Evolutionary conservation across 208 protist species (phyloP), one percentile per base, ranked within the genome.

Genomic region (Leishmania tarentolae): DNA sequence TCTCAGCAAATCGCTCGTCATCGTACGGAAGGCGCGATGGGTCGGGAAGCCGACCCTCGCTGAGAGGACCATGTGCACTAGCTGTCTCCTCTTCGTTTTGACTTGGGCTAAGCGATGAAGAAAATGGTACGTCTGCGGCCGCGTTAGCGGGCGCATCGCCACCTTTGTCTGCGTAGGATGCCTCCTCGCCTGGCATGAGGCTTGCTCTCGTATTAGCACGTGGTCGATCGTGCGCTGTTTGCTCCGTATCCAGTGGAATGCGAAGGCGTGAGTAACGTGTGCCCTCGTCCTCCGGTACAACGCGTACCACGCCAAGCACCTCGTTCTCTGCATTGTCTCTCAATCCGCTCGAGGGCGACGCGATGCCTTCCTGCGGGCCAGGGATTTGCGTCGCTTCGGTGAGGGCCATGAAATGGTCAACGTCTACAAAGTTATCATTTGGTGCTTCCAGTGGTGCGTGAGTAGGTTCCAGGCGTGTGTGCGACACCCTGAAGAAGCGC

Each of bases 1-100:
- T 95, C 65, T 96, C 91, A 0, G 95, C 95, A 83, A 96, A 97
- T 4, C 76, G 77, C 73, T 96, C 91, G 80, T 98, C 95, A 78
- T 98, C 95, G 87, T 94, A 98, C 21, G 95, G 93, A 24, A 98
- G 92, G 2, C 46, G 74, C 0, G 59, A 65, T 11, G 74, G 71
- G 46, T 83, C 70, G 13, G 81, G 81, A 44, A 81, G 78, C 3
- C 80, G 84, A n/a, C 73, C 17, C 24, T 40, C 73, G 15, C 52
- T 46, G 44, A 6, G 17, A 37, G 52, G 3, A 28, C 11, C 35
- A 40, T 9, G 15, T 19, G 9, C 35, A 35, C 17, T 50, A 4
- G 50, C 31, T 3, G 42, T 40, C 7, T 17, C 56, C 52, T 53
- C 50, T 21, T 13, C 42, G 72, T 31, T 31, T 4, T 35, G 4